A percentile compares a stretch with the other conserved stretches of the same genome.
phyloP scores from a whole-genome alignment of 306 rosid species.

The Acacia confusa region DNA sequence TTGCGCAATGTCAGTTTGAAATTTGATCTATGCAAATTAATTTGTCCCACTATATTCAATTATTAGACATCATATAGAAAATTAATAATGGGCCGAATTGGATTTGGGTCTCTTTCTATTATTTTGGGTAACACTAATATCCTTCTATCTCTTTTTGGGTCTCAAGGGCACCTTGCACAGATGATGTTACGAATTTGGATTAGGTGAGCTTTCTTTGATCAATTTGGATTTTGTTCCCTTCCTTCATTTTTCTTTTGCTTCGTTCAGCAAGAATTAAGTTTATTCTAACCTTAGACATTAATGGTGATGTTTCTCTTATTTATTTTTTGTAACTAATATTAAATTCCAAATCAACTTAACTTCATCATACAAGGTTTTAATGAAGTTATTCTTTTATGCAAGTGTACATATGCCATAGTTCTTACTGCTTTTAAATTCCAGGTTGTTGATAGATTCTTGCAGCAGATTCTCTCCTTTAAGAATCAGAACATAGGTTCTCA shows the following conservation, averaged over 20 bases:
- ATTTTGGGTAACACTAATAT: not conserved
- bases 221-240: not conserved
- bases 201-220: not conserved
- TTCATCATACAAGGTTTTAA: not conserved
- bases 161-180: not conserved
- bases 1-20: not conserved
- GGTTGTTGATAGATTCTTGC: not conserved
- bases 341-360: not conserved
- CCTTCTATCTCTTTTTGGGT: not conserved
- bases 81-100: not conserved
- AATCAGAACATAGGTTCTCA: not conserved
- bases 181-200: no score
- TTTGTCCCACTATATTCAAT: not conserved
- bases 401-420: not conserved
- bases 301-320: not conserved
- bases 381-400: not conserved
- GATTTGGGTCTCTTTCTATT: not conserved
- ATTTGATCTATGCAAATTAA: not conserved
- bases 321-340: not conserved
- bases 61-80: not conserved
- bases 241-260: not conserved
- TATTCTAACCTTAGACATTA: not conserved
- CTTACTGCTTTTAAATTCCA: not conserved
- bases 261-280: not conserved
- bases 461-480: not conserved